These are phyloP conservation scores for Bipolaris oryzae DNA, from an alignment of 2,329 filamentous ascomycete species.

Conservation along the genomic window DNA sequence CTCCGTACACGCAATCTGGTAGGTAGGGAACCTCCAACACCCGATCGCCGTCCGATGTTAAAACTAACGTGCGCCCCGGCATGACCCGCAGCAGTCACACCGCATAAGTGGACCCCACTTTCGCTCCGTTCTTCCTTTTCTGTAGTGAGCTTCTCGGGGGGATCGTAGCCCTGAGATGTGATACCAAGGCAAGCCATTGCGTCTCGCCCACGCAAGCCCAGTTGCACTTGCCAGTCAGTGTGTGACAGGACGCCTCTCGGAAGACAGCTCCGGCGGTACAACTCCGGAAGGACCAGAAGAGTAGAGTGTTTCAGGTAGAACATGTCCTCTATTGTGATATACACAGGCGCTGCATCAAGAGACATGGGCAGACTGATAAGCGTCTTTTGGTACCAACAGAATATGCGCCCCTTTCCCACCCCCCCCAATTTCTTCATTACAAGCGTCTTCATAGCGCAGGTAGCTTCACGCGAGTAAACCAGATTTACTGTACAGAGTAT, in stretches of 20 bases:
- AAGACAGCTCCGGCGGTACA: constrained; percentile 3
- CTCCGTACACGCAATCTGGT: constrained; percentile 19
- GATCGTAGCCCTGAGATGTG: background rate
- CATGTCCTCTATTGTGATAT: constrained; percentile 12
- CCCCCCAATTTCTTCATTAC: constrained; percentile 10
- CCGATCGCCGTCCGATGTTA: constrained; percentile 21
- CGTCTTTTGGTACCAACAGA: constrained; percentile 12
- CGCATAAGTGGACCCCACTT: constrained; percentile 7
- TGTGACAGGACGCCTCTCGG: constrained; percentile 37
- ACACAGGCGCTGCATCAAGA: constrained; percentile 12
- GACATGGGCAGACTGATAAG: constrained; percentile 5
- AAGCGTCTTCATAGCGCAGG: background rate
- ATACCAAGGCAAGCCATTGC: constrained; percentile 5
- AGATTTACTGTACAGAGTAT: constrained; percentile 23
- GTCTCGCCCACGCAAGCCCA: constrained; percentile 11
- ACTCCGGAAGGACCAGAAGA: constrained; percentile 21
- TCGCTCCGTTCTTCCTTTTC: constrained; percentile 33
- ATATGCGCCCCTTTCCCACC: background rate
- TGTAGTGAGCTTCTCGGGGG: constrained; percentile 23
- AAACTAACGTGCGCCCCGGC: constrained; percentile 25
- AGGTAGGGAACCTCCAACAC: constrained; percentile 13
- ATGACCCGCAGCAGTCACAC: constrained; percentile 7
- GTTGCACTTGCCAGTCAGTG: constrained; percentile 29
- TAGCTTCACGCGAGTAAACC: background rate
- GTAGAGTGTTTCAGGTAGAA: constrained; percentile 27